A percentile compares a stretch with the other conserved stretches of the same genome.
Evolutionary conservation across 176 grass and related monocot genomes (phyloP).

Genomic region (Eleusine indica): DNA sequence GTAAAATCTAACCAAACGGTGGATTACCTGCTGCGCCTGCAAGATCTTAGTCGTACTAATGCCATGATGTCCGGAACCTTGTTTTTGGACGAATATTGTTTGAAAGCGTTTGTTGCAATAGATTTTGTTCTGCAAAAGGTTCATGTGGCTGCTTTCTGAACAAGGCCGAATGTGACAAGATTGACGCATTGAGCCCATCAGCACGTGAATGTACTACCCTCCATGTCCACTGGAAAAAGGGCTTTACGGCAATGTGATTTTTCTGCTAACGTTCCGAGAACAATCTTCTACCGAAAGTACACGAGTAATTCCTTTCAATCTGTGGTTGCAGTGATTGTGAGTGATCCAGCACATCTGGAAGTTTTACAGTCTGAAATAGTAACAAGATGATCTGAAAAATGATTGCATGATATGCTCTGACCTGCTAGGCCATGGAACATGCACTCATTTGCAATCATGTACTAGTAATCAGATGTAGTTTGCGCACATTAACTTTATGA

Average conservation of each 20-base stretch:
- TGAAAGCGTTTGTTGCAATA: conserved; percentile 9
- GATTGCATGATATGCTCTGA: background rate
- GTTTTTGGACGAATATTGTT: conserved; percentile 2
- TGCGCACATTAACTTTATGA: background rate
- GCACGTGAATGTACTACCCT: conserved; percentile 39
- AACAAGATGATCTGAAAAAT: conserved; percentile 21
- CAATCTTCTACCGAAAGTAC: conserved; percentile 28
- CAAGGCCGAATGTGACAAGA: conserved; percentile 36
- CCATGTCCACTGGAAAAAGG: conserved; percentile 18
- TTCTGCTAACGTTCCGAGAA: background rate
- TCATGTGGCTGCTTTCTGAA: conserved; percentile 16
- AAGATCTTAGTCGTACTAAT: background rate
- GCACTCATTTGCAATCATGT: conserved; percentile 33
- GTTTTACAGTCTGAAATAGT: background rate
- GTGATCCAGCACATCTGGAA: background rate
- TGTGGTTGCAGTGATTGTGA: background rate
- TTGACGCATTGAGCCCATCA: conserved; percentile 17
- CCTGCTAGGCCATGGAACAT: background rate
- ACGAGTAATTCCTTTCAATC: background rate
- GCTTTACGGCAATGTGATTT: background rate
- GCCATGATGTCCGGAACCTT: background rate
- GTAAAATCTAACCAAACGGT: background rate
- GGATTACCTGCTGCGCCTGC: background rate
- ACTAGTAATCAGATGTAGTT: background rate
- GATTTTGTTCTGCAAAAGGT: conserved; percentile 8